A percentile compares a stretch with the other conserved stretches of the same genome.
phyloP scores from a whole-genome alignment of 768 basidiomycete genomes.

The Terana coerulea region DNA sequence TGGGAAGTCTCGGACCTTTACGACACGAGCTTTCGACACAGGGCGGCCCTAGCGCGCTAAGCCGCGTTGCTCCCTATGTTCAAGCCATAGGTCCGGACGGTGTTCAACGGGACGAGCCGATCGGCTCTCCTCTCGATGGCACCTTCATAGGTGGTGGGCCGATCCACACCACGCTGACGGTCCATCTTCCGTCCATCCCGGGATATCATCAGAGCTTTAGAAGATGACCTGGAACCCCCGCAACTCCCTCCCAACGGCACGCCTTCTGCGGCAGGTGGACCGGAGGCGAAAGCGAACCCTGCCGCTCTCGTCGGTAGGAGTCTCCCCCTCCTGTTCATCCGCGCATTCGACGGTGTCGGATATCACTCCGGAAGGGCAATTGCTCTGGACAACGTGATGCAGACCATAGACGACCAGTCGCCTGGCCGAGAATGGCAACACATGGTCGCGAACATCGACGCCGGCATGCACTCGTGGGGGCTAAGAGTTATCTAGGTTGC shows the following conservation, averaged over 20 bases:
- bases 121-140: conserved; percentile 3
- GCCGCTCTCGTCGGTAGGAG: conserved; percentile 65
- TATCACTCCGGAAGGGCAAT: conserved; percentile 86
- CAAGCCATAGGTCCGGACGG: conserved; percentile 34
- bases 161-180: conserved; percentile 77
- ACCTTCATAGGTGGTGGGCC: conserved; percentile 46
- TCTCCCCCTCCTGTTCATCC: conserved; percentile 78
- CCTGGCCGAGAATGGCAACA: conserved; percentile 32
- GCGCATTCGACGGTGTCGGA: conserved; percentile 79
- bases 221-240: conserved; percentile 60
- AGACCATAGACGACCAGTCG: conserved; percentile 51
- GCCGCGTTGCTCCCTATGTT: conserved; percentile 57
- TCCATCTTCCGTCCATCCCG: conserved; percentile 75
- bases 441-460: conserved; percentile 35
- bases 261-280: conserved; percentile 4
- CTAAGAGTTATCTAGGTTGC: conserved; percentile 62
- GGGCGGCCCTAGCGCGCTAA: conserved; percentile 63
- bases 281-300: conserved; percentile 18
- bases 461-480: conserved; percentile 71
- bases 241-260: conserved; percentile 17
- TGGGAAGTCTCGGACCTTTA: conserved; percentile 87
- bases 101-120: conserved; percentile 7
- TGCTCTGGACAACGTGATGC: conserved; percentile 78
- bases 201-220: conserved; percentile 78
- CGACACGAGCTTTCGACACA: conserved; percentile 75